Evolutionary conservation across 306 rosid genomes (phyloP).

Genomic region (Purshia tridentata): DNA sequence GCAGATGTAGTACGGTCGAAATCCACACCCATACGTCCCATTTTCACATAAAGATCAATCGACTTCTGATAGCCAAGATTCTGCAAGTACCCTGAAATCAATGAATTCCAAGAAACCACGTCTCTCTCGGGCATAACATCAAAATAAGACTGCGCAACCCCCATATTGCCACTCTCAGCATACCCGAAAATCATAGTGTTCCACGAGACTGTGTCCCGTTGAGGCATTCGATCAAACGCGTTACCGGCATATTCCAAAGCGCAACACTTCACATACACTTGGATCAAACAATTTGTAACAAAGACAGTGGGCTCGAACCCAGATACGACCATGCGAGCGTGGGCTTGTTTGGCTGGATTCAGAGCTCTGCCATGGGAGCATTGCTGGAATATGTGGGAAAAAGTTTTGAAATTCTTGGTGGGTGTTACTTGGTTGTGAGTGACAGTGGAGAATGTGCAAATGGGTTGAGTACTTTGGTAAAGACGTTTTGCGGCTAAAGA

Average conservation of each 20-base stretch:
- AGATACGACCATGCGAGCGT: constrained; percentile 59
- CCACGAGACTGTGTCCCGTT: constrained; percentile 62
- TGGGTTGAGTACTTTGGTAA: background rate
- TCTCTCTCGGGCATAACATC: constrained; percentile 66
- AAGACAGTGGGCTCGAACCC: constrained; percentile 71
- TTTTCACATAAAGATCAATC: constrained; percentile 42
- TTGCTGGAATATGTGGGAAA: constrained; percentile 71
- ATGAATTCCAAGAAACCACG: constrained; percentile 77
- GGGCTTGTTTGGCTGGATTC: constrained; percentile 69
- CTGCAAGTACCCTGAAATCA: constrained; percentile 66
- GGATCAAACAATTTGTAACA: constrained; percentile 69
- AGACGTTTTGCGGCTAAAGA: constrained; percentile 17
- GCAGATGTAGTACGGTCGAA: constrained; percentile 66
- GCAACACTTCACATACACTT: constrained; percentile 50
- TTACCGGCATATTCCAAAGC: constrained; percentile 43
- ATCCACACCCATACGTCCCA: constrained; percentile 38
- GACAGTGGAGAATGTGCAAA: constrained; percentile 32
- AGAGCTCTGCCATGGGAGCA: constrained; percentile 54
- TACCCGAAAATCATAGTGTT: constrained; percentile 77
- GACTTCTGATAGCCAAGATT: constrained; percentile 37
- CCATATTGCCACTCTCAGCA: constrained; percentile 52
- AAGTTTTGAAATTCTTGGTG: constrained; percentile 48
- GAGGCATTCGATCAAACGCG: constrained; percentile 66
- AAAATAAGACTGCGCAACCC: constrained; percentile 45
- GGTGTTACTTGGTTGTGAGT: constrained; percentile 28